Percentiles rank a stretch among this genome's conserved stretches.
Evolutionary conservation across 805 yeast genomes (phyloP).

Genomic region (Candida insectorum): DNA sequence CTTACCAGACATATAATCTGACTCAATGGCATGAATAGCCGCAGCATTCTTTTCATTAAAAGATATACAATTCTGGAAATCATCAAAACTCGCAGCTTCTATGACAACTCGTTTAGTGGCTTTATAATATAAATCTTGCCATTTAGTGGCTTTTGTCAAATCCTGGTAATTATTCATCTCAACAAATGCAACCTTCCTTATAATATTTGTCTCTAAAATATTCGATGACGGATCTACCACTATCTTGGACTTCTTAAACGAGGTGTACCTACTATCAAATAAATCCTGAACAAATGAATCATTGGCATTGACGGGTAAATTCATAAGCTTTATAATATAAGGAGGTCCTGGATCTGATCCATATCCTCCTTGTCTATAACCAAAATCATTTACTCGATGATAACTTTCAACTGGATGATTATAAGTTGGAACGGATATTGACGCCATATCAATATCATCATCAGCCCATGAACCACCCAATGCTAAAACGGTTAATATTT

Average conservation of each 20-base stretch:
- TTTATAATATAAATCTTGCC: slow-evolving; percentile 55
- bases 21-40: slow-evolving; percentile 29
- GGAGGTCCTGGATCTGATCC: slow-evolving; percentile 46
- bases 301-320: slow-evolving; percentile 55
- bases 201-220: slow-evolving; percentile 32
- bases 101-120: slow-evolving; percentile 36
- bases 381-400: no score
- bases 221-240: slow-evolving; percentile 49
- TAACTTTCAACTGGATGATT: slow-evolving; percentile 6
- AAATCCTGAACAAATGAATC: slow-evolving; percentile 54
- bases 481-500: slow-evolving; percentile 25
- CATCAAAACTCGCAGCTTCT: slow-evolving; percentile 38
- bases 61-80: slow-evolving; percentile 36
- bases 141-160: slow-evolving; percentile 55
- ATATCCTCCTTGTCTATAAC: not conserved
- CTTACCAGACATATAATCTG: slow-evolving; percentile 24
- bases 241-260: slow-evolving; percentile 56
- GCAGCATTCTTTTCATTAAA: slow-evolving; percentile 34
- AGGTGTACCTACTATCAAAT: slow-evolving; percentile 60
- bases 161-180: slow-evolving; percentile 52
- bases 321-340: slow-evolving; percentile 59
- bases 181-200: slow-evolving; percentile 61
- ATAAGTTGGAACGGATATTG: slow-evolving; percentile 44
- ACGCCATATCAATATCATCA: slow-evolving; percentile 42
- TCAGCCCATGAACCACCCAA: slow-evolving; percentile 49